Conservation (phyloP, 768 basidiomycete genomes). For the Suillus hirtellus region DNA sequence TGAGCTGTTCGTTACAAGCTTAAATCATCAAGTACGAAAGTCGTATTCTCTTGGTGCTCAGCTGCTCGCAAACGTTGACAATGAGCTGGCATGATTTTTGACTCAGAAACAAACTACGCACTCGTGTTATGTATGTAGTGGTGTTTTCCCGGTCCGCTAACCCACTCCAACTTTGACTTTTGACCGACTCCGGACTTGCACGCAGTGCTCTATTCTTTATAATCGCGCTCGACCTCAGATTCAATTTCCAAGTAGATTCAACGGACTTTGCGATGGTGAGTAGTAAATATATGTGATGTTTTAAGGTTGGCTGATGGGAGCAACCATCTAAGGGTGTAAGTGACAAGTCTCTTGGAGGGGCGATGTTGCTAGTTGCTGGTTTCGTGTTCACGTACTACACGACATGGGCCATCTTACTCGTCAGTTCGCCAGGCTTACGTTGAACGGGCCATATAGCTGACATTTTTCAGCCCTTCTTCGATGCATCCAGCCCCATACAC, state of each 20-base stretch:
- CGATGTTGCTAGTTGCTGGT: conserved; percentile 77
- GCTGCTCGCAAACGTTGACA: not conserved
- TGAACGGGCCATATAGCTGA: not conserved
- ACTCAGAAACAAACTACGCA: conserved; percentile 1
- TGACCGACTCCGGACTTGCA: conserved; percentile 12
- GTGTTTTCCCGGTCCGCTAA: conserved; percentile 2
- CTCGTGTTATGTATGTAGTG: conserved; percentile 1
- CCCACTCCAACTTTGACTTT: conserved; percentile 16
- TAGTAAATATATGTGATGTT: not conserved
- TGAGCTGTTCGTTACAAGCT: conserved; percentile 3
- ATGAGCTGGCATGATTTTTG: conserved; percentile 8
- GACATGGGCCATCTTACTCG: conserved; percentile 85
- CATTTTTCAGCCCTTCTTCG: conserved; percentile 74
- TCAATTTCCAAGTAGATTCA: conserved; percentile 1
- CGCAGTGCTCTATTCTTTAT: not conserved
- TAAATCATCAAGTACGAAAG: conserved; percentile 4
- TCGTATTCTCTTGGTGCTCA: not conserved
- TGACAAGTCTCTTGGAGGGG: conserved; percentile 78
- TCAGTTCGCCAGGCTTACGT: conserved; percentile 36
- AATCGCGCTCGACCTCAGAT: not conserved
- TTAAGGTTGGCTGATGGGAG: conserved; percentile 9
- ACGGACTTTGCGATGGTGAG: conserved; percentile 27
- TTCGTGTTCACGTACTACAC: conserved; percentile 89
- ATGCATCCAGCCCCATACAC: conserved; percentile 71
- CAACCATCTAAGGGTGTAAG: conserved; percentile 59